A percentile compares a stretch with the other conserved stretches of the same genome.
Evolutionary conservation across 805 yeast species (phyloP).

Genomic region (Hanseniaspora occidentalis): DNA sequence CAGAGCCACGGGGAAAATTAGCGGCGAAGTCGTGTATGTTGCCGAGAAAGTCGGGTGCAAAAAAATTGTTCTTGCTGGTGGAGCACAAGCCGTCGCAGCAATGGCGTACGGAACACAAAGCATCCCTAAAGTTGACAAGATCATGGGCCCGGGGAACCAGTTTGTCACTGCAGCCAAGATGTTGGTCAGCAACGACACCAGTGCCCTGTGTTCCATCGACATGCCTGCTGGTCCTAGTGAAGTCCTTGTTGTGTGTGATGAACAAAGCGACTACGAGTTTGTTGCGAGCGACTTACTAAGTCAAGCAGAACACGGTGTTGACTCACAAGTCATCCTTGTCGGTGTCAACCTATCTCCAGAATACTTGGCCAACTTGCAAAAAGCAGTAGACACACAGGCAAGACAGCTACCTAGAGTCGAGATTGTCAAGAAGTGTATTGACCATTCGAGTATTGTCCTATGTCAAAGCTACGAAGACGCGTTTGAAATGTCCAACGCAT

Average conservation of each 20-base stretch:
- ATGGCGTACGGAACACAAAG: slow-evolving; percentile 97
- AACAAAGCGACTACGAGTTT: slow-evolving; percentile 78
- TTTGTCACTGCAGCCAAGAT: slow-evolving; percentile 98
- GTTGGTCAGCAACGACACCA: slow-evolving; percentile 91
- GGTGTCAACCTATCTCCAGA: slow-evolving; percentile 58
- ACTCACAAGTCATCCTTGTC: slow-evolving; percentile 88
- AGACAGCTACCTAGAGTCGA: slow-evolving; percentile 77
- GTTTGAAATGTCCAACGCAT: slow-evolving; percentile 70
- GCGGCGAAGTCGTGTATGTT: slow-evolving; percentile 96
- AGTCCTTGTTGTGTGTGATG: slow-evolving; percentile 91
- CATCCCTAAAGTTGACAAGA: slow-evolving; percentile 89
- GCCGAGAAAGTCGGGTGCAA: slow-evolving; percentile 93
- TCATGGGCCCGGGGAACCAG: slow-evolving; percentile 98
- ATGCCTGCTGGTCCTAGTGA: slow-evolving; percentile 99
- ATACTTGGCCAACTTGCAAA: slow-evolving; percentile 59
- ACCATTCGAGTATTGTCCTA: slow-evolving; percentile 73
- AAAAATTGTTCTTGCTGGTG: slow-evolving; percentile 90
- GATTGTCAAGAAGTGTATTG: slow-evolving; percentile 82
- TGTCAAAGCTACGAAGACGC: slow-evolving; percentile 71
- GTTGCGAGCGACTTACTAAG: slow-evolving; percentile 95
- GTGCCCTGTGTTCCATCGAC: slow-evolving; percentile 90
- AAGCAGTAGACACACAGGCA: slow-evolving; percentile 80
- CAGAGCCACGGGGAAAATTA: slow-evolving; percentile 68
- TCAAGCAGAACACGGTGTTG: slow-evolving; percentile 98
- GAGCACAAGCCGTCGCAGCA: slow-evolving; percentile 98